phyloP scores from a whole-genome alignment of 192 early-diverging fungal genomes.

The Linnemannia schmuckeri region DNA sequence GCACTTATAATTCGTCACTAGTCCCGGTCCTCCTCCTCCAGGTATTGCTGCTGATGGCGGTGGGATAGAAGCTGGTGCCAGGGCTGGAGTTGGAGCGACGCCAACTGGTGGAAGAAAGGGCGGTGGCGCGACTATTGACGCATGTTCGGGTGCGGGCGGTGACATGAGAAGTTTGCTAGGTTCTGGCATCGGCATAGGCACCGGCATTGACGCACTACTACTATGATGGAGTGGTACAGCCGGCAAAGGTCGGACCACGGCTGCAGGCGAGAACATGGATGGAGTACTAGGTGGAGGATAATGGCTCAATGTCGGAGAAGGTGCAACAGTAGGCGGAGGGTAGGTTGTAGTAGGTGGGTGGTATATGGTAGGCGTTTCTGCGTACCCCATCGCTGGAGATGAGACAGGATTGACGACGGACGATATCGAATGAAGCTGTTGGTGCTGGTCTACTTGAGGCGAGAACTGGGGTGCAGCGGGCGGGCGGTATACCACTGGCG shows the following conservation, averaged over 20 bases:
- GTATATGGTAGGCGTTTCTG: neutral
- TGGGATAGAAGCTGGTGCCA: neutral
- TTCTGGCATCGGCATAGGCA: neutral
- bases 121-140: neutral
- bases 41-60: neutral
- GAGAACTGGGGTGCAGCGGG: neutral
- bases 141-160: neutral
- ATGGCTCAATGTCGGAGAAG: neutral
- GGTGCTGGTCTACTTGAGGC: neutral
- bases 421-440: neutral
- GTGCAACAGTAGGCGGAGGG: neutral
- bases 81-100: neutral
- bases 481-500: neutral
- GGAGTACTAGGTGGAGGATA: neutral
- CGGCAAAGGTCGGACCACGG: neutral
- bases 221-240: neutral
- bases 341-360: neutral
- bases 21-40: neutral
- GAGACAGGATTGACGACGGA: neutral
- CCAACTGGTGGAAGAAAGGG: neutral
- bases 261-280: neutral
- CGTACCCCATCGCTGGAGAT: neutral
- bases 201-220: neutral
- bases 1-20: slow-evolving; percentile 14
- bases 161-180: neutral